Percentiles rank a stretch among this genome's conserved stretches.
Conservation (phyloP, 345 rosid species). For the Murraya koenigii region DNA sequence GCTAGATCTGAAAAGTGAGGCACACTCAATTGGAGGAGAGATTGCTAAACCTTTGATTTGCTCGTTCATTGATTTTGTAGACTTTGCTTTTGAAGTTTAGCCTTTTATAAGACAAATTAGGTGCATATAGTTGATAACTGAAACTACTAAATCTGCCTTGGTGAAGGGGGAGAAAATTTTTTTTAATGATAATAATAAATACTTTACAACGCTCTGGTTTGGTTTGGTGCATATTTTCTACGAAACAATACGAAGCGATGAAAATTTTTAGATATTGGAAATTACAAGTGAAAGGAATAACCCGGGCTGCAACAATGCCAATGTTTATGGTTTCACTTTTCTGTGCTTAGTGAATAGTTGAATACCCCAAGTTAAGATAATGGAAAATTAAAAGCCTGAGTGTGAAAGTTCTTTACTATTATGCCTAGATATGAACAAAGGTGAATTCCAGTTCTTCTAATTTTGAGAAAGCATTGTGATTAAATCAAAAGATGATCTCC, state of each 20-base stretch:
- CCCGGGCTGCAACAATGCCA: background rate
- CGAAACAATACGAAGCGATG: background rate
- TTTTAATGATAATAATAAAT: background rate
- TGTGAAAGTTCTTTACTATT: background rate
- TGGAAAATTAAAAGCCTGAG: background rate
- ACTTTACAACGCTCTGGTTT: background rate
- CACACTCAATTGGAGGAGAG: background rate
- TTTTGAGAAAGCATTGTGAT: background rate
- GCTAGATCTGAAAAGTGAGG: constrained; percentile 14
- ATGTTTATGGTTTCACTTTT: background rate
- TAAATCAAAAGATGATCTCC: background rate
- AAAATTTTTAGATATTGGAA: background rate
- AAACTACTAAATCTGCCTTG: background rate
- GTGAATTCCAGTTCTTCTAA: background rate
- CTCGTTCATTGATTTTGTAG: background rate
- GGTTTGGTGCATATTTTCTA: background rate
- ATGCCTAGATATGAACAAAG: background rate
- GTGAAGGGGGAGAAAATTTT: background rate
- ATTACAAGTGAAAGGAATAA: background rate
- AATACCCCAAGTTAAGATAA: background rate
- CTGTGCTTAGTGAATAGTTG: too few relatives aligned
- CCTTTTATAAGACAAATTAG: background rate
- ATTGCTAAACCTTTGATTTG: background rate
- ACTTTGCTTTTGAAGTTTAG: background rate
- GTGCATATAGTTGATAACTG: background rate